Percentiles rank a stretch among this genome's conserved stretches.
Conservation (phyloP, 2,329 filamentous ascomycete genomes). For the Aphanoascus verrucosus region DNA sequence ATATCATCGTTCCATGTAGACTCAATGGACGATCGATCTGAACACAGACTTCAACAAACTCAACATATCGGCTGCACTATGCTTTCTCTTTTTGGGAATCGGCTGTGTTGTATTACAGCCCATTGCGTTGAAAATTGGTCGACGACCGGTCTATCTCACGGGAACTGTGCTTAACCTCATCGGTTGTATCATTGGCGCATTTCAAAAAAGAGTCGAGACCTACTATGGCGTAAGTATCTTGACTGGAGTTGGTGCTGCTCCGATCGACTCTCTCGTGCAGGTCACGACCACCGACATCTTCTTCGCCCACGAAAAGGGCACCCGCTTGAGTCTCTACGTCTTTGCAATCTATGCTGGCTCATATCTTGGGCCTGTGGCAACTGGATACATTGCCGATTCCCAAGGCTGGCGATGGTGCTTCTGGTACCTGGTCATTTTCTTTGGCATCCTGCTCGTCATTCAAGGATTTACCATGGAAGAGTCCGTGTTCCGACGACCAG, state of each 20-base stretch:
- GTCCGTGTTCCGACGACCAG: conserved; percentile 42
- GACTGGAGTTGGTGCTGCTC: conserved; percentile 33
- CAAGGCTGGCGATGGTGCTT: conserved; percentile 44
- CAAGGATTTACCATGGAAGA: conserved; percentile 52
- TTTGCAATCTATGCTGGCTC: conserved; percentile 39
- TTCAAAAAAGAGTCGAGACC: conserved; percentile 11
- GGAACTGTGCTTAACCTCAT: conserved; percentile 11
- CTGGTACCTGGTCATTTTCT: conserved; percentile 39
- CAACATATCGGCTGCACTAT: conserved; percentile 13
- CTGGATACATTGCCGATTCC: conserved; percentile 26
- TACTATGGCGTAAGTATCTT: conserved; percentile 12
- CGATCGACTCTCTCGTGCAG: conserved; percentile 41
- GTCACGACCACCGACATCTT: conserved; percentile 38
- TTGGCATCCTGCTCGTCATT: conserved; percentile 36
- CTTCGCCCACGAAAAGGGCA: conserved; percentile 38
- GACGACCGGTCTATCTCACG: conserved; percentile 15
- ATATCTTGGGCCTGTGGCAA: conserved; percentile 30
- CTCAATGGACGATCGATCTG: conserved; percentile 13
- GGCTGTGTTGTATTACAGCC: conserved; percentile 14
- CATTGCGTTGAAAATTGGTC: conserved; percentile 17
- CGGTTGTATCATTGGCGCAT: conserved; percentile 14
- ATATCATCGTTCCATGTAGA: conserved; percentile 3
- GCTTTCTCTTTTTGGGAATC: conserved; percentile 14
- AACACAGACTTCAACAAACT: conserved; percentile 11
- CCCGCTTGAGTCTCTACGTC: conserved; percentile 36